Evolutionary conservation across 2,329 filamentous ascomycete species (phyloP).

Genomic region (Cryphonectria carpinicola): DNA sequence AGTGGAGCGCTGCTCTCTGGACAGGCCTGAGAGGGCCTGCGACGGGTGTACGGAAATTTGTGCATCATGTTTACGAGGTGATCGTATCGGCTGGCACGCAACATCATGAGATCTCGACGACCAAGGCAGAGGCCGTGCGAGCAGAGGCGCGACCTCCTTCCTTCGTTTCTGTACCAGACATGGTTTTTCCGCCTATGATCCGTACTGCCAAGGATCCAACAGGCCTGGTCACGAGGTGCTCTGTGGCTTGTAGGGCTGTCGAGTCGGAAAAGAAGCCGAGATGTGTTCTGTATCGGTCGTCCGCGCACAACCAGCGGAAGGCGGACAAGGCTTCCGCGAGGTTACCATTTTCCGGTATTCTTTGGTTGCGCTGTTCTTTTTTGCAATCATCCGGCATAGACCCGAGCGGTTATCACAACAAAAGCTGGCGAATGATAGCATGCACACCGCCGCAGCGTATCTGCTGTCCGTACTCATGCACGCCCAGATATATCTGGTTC

Average conservation of each 20-base stretch:
- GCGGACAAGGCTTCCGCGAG: not conserved
- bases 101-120: not conserved
- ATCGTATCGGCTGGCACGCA: not conserved
- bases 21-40: not conserved
- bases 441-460: not conserved
- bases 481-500: not conserved
- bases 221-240: not conserved
- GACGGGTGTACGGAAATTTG: not conserved
- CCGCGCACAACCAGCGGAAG: not conserved
- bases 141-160: not conserved
- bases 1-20: not conserved
- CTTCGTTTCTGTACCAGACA: not conserved
- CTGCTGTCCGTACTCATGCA: not conserved
- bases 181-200: conserved; percentile 26
- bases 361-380: not conserved
- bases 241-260: conserved; percentile 5
- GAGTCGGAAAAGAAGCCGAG: conserved; percentile 12
- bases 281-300: not conserved
- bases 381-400: not conserved
- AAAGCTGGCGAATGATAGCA: not conserved
- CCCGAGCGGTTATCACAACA: not conserved
- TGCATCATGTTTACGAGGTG: not conserved
- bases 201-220: conserved; percentile 12
- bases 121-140: not conserved
- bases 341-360: not conserved